Conservation (phyloP, 169 alveolate genomes). For the Plasmodium gallinaceum region DNA sequence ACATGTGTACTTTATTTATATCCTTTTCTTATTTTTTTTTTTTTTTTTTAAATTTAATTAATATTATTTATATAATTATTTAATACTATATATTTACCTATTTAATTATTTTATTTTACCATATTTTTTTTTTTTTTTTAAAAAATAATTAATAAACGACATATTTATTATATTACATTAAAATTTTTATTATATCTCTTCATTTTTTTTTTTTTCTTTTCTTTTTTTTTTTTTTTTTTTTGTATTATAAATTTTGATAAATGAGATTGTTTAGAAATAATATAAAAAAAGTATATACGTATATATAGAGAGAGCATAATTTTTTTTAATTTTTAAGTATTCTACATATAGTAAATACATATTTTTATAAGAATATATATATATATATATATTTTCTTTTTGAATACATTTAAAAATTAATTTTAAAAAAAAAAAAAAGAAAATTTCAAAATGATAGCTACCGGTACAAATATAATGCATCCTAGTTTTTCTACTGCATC, state of each 20-base stretch:
- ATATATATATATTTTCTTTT: background rate
- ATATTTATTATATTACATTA: background rate
- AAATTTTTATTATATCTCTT: background rate
- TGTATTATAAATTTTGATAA: background rate
- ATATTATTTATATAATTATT: too few species aligned
- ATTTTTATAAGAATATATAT: too few species aligned
- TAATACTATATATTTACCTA: too few species aligned
- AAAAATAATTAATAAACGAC: background rate
- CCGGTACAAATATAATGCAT: constrained; percentile 77
- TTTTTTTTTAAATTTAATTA: too few species aligned
- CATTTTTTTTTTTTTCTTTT: background rate
- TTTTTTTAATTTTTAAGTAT: too few species aligned
- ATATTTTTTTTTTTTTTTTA: too few species aligned
- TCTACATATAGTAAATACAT: too few species aligned
- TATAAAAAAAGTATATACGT: background rate
- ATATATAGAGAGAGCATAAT: background rate
- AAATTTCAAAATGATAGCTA: constrained; percentile 59
- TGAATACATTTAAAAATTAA: background rate
- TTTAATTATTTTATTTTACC: too few species aligned
- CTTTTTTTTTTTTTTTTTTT: background rate
- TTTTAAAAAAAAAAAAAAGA: background rate
- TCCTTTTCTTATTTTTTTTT: too few species aligned
- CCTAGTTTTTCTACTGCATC: constrained; percentile 89
- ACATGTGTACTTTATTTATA: too few species aligned
- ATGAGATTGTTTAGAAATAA: background rate